phyloP scores from a whole-genome alignment of 257 asterid species.

The Vinca minor region DNA sequence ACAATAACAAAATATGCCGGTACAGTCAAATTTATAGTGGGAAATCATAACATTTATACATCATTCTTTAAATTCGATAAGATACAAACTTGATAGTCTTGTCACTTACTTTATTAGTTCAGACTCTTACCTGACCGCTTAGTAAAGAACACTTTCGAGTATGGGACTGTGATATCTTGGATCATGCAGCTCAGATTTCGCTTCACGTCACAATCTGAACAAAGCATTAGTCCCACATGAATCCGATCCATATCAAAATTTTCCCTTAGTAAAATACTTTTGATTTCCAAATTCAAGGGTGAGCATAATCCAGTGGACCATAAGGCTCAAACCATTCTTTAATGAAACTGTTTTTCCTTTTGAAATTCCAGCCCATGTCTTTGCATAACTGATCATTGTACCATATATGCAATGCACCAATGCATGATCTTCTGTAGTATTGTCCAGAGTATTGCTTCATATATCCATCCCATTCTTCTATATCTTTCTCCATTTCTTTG shows the following conservation, averaged over 20 bases:
- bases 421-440: slow-evolving; percentile 27
- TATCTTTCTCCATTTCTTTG: slow-evolving; percentile 35
- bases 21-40: no score
- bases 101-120: not conserved
- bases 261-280: no score
- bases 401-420: slow-evolving; percentile 38
- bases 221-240: not conserved
- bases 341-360: slow-evolving; percentile 28
- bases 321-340: slow-evolving; percentile 42
- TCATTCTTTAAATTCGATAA: no score
- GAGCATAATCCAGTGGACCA: slow-evolving; percentile 32
- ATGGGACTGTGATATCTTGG: no score
- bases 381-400: slow-evolving; percentile 41
- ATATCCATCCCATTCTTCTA: slow-evolving; percentile 24
- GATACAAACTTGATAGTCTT: no score
- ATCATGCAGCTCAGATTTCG: no score
- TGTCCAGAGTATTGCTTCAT: slow-evolving; percentile 25
- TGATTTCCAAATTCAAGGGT: not conserved
- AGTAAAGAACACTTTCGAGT: slow-evolving; percentile 58
- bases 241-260: no score
- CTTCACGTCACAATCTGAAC: no score
- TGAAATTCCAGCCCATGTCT: slow-evolving; percentile 45
- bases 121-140: slow-evolving; percentile 41
- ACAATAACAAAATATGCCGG: no score
- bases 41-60: no score